Evolutionary conservation across 805 yeast species (phyloP).

Genomic region (Yarrowia porcina): DNA sequence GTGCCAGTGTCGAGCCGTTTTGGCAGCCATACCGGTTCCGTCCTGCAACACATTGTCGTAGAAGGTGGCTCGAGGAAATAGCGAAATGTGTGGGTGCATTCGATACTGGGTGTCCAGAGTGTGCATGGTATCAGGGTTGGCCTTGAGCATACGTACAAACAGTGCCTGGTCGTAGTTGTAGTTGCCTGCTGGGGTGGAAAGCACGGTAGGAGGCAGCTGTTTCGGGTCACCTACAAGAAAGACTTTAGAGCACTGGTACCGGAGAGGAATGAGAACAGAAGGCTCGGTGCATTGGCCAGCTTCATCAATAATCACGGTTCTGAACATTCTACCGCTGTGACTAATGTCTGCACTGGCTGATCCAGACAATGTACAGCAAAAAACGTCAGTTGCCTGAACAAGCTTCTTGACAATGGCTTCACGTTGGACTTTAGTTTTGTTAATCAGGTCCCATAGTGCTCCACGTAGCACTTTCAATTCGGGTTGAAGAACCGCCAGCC

Average conservation of each 20-base stretch:
- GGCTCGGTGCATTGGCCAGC: neutral
- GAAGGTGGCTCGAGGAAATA: neutral
- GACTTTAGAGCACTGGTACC: neutral
- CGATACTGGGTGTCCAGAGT: neutral
- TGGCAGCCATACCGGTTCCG: neutral
- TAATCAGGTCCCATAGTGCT: neutral
- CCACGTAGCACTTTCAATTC: too few relatives aligned
- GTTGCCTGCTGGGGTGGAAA: neutral
- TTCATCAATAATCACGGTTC: neutral
- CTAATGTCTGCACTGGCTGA: neutral
- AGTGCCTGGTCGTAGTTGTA: neutral
- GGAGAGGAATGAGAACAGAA: neutral
- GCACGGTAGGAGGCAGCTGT: neutral
- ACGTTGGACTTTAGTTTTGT: too few relatives aligned
- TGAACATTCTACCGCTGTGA: neutral
- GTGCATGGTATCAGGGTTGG: neutral
- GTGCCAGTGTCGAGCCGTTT: neutral
- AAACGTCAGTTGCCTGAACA: neutral
- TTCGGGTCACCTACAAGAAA: neutral
- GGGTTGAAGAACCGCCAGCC: too few relatives aligned
- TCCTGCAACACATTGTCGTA: neutral
- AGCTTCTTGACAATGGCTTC: neutral
- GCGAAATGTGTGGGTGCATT: neutral
- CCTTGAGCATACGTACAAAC: neutral
- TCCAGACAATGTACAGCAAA: neutral